A percentile compares a stretch with the other conserved stretches of the same genome.
Evolutionary conservation across 805 yeast species (phyloP).

Genomic region (Pichia gijzeniarum): DNA sequence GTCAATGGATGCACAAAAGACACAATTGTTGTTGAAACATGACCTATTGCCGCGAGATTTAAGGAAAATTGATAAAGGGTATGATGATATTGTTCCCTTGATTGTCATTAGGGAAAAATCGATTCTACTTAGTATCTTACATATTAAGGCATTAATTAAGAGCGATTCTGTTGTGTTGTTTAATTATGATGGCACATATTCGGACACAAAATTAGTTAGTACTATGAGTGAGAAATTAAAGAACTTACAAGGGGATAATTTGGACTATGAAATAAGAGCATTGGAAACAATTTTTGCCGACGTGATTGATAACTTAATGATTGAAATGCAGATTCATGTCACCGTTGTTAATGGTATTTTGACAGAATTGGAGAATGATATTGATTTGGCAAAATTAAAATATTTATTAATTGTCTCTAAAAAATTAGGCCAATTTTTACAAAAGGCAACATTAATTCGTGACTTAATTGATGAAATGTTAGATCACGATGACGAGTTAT

Average conservation of each 20-base stretch:
- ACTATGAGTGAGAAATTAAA: slow-evolving; percentile 36
- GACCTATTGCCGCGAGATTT: slow-evolving; percentile 47
- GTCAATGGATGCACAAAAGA: slow-evolving; percentile 39
- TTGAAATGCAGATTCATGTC: slow-evolving; percentile 82
- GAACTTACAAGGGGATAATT: slow-evolving; percentile 28
- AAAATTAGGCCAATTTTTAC: slow-evolving; percentile 74
- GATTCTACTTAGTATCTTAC: slow-evolving; percentile 41
- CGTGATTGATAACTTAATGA: slow-evolving; percentile 68
- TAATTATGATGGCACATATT: slow-evolving; percentile 38
- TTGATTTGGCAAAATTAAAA: slow-evolving; percentile 73
- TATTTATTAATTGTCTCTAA: slow-evolving; percentile 79
- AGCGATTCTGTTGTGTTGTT: slow-evolving; percentile 48
- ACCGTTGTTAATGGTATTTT: slow-evolving; percentile 70
- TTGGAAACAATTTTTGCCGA: slow-evolving; percentile 80
- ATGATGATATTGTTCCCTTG: slow-evolving; percentile 51
- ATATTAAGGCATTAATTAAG: slow-evolving; percentile 47
- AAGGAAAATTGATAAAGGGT: slow-evolving; percentile 42
- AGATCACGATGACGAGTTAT: slow-evolving; percentile 82
- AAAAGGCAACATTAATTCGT: slow-evolving; percentile 74
- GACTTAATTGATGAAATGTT: slow-evolving; percentile 80
- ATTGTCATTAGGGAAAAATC: slow-evolving; percentile 41
- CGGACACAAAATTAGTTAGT: slow-evolving; percentile 38
- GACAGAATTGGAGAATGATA: slow-evolving; percentile 70
- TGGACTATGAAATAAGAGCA: slow-evolving; percentile 89
- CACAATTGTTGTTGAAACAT: slow-evolving; percentile 38